Evolutionary conservation across 2,329 filamentous ascomycete genomes (phyloP), one percentile per base, ranked within the genome.

Genomic region (Metarhizium robertsii): DNA sequence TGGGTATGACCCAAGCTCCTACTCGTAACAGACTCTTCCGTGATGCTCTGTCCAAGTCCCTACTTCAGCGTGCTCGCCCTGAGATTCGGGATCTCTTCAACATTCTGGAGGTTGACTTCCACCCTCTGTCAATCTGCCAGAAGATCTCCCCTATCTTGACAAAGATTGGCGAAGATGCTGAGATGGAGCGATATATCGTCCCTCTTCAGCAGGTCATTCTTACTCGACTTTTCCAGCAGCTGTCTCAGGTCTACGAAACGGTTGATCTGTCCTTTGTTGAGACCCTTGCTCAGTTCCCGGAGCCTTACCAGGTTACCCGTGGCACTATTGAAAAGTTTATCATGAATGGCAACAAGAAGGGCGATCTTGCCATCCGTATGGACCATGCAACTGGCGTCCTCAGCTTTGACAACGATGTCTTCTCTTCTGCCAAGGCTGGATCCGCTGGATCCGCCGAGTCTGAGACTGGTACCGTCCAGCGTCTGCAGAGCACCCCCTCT

Each of bases 341-440:
- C 80, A 99, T 99, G 94, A 99, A 99, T 73, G 94, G 94, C 61
- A 97, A 95, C 83, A 99, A 99, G 85, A 99, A 99, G 83, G 94
- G 94, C 56, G 94, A 99, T 66, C 81, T 99, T 49, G 88, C 94
- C 54, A 95, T 99, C 65, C 91, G 94, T 59, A 90, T 97, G 74
- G 90, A 97, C 69, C 94, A 99, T 69, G 91, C 91, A 59, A 92
- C 92, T 54, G 91, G 94, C 58, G 89, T 96, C 52, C 83, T 99
- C 58, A 96, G 91, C 71, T 99, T 99, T 65, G 94, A 99, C 71
- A 95, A 90, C 54, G 94, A 99, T 71, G 91, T 99, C 62, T 97
- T 99, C 79, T 96, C 94, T 40, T 96, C 94, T 16, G 86, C 92
- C 67, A 97, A 96, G 79, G 90, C 92, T 62, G 82, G 90, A 58